Evolutionary conservation across 2,329 filamentous ascomycete species (phyloP).

Genomic region (Talaromyces sp.): DNA sequence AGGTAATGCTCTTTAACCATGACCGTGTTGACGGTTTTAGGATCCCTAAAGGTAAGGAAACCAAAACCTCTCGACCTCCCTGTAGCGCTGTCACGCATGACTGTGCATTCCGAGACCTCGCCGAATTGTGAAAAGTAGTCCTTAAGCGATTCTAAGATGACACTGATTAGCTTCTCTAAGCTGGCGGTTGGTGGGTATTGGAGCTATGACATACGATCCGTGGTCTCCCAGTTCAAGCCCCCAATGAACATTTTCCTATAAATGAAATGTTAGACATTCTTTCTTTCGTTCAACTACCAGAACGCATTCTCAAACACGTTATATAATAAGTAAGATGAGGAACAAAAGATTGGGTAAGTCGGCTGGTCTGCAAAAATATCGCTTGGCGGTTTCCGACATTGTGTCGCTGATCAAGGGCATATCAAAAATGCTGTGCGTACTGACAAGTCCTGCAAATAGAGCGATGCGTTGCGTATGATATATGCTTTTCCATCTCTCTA

Average conservation of each 20-base stretch:
- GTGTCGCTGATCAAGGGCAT: neutral
- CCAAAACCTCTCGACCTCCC: slow-evolving; percentile 94
- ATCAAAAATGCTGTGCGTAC: neutral
- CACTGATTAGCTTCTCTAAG: neutral
- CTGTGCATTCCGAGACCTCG: slow-evolving; percentile 94
- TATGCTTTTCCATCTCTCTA: neutral
- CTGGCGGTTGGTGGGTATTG: no score
- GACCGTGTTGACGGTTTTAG: slow-evolving; percentile 96
- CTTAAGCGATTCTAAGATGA: slow-evolving; percentile 76
- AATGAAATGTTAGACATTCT: slow-evolving; percentile 31
- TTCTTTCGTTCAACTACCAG: neutral
- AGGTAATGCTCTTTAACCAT: slow-evolving; percentile 99
- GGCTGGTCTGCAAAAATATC: slow-evolving; percentile 5
- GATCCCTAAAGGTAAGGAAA: slow-evolving; percentile 95
- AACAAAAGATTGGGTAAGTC: neutral
- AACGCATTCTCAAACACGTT: neutral
- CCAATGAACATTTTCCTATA: slow-evolving; percentile 99
- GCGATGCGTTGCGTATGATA: neutral
- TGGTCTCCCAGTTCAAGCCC: slow-evolving; percentile 98
- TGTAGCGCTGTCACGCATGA: slow-evolving; percentile 96
- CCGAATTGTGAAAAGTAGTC: slow-evolving; percentile 98
- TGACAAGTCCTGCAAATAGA: neutral
- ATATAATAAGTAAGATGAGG: neutral
- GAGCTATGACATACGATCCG: slow-evolving; percentile 69
- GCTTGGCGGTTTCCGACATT: neutral